Conservation (phyloP, 176 grass and related monocot genomes). For the Miscanthus lutarioriparius region DNA sequence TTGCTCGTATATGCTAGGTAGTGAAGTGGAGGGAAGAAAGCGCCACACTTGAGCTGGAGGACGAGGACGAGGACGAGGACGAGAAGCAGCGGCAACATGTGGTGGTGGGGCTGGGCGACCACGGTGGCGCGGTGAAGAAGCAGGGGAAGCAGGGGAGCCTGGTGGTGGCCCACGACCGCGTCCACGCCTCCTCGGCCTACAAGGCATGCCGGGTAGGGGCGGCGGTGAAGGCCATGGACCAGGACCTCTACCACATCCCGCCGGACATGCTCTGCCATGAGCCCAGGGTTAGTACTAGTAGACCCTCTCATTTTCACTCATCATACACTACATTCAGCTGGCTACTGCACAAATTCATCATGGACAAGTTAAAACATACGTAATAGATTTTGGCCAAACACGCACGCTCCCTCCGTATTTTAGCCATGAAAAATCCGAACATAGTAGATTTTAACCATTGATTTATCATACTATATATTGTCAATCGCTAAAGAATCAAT, state of each 20-base stretch:
- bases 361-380: no score
- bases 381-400: no score
- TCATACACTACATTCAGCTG: no score
- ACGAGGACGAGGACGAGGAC: background rate
- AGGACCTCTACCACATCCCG: constrained; percentile 45
- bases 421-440: no score
- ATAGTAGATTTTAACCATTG: no score
- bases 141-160: constrained; percentile 15
- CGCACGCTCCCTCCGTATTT: no score
- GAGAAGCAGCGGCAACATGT: background rate
- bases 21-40: constrained; percentile 27
- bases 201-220: no score
- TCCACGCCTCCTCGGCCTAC: no score
- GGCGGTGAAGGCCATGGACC: constrained; percentile 36
- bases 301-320: background rate
- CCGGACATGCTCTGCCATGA: constrained; percentile 50
- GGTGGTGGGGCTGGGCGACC: constrained; percentile 34
- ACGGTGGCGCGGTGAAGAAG: background rate
- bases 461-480: no score
- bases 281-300: constrained; percentile 35
- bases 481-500: no score
- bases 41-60: background rate
- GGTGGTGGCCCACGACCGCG: no score
- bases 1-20: background rate
- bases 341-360: no score